Evolutionary conservation across 73 alveolate genomes (phyloP).

Genomic region (Tetrahymena thermophila): DNA sequence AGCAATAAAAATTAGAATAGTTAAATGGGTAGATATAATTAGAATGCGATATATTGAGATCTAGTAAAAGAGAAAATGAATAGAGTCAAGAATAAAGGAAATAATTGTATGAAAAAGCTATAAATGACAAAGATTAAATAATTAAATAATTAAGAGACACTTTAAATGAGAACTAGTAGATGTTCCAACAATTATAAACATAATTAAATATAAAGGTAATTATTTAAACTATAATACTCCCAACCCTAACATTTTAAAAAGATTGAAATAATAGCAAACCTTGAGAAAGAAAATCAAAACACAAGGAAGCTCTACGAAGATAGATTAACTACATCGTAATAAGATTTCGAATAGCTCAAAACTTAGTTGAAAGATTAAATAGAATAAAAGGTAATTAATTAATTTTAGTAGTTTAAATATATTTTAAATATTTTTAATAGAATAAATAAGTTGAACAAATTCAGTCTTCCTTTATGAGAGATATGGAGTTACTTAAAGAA

Average conservation of each 20-base stretch:
- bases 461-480: background rate
- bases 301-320: background rate
- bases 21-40: background rate
- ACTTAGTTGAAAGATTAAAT: background rate
- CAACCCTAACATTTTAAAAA: background rate
- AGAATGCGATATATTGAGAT: background rate
- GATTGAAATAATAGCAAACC: background rate
- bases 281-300: background rate
- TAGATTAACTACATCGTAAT: background rate
- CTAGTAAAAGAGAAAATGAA: background rate
- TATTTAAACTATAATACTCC: background rate
- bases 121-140: background rate
- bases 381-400: background rate
- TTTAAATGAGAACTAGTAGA: background rate
- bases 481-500: background rate
- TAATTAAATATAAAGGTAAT: background rate
- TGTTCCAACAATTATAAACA: background rate
- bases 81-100: background rate
- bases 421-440: background rate
- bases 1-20: background rate
- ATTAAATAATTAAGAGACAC: background rate
- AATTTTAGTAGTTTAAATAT: background rate
- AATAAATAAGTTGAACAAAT: background rate
- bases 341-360: background rate
- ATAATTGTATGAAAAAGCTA: background rate